Evolutionary conservation across 2,329 filamentous ascomycete genomes (phyloP), one percentile per base, ranked within the genome.

Genomic region (Thielaviopsis cerberus): DNA sequence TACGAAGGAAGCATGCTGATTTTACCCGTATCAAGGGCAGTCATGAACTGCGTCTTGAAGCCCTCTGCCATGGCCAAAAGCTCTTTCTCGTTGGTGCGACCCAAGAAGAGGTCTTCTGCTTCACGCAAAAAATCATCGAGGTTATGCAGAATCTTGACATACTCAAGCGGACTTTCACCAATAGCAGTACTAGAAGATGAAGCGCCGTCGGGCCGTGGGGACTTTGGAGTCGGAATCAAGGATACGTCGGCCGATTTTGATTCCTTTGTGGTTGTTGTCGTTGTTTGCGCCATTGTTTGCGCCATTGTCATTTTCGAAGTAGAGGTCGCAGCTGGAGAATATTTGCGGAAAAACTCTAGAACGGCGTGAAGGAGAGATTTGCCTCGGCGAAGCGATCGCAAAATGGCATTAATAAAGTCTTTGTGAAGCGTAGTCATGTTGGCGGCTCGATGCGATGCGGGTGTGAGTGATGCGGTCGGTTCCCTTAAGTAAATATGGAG

Each of bases 1-100:
- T 81, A 84, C 13, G 80, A 83, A 1, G 81, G 81, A 22, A 84
- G 72, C 81, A 83, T 84, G 66, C 76, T 81, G 61, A 76, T 72
- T 61, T 73, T 68, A 64, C 80, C 75, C 30, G 70, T 71, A 62
- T 74, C 67, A 58, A 83, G 68, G 41, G 74, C 73, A 51, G 78
- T 71, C 51, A 74, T 66, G 64, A 81, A 80, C 66, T 84, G 77
- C 37, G 69, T 67, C 67, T 76, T 79, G 59, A 84, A 67, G 30
- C 70, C 71, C 54, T 67, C 64, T 2, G 77, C 75, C 59, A 83
- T 71, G 26, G 67, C 63, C 54, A 69, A 65, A 24, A 81, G 69
- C 62, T 69, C 70, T 62, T 74, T 69, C 20, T 60, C 50, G 54
- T 69, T 72, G 54, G 71, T 70, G 57, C 77, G 67, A 8, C 77